A percentile compares a stretch with the other conserved stretches of the same genome.
Conservation (phyloP, 164 flowering plant genomes). For the Chimonanthus salicifolius region DNA sequence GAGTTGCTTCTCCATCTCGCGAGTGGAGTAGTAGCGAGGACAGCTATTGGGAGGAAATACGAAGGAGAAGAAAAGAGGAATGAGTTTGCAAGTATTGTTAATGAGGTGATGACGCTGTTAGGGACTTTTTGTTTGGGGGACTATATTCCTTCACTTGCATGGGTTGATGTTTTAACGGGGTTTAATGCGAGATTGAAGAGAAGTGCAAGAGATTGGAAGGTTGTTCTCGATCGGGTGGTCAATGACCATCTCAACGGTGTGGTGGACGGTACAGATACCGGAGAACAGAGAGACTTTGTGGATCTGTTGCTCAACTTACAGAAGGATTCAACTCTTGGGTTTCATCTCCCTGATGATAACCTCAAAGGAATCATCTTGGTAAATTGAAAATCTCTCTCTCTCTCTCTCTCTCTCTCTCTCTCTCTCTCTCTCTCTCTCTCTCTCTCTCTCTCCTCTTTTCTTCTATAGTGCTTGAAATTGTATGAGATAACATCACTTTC, state of each 20-base stretch:
- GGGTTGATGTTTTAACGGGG: not conserved
- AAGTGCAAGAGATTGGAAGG: not conserved
- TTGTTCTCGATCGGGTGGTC: not conserved
- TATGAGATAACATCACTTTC: not conserved
- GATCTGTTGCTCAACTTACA: not conserved
- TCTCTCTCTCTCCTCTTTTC: not conserved
- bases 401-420: not conserved
- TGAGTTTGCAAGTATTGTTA: not conserved
- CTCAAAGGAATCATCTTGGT: conserved; percentile 3
- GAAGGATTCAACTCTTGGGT: not conserved
- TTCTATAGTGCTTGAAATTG: not conserved
- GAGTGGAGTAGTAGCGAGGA: not conserved
- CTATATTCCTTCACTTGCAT: not conserved
- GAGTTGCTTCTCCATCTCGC: not conserved
- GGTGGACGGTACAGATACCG: not conserved
- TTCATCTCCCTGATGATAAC: not conserved
- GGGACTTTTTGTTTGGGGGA: conserved; percentile 2
- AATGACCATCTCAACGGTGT: not conserved
- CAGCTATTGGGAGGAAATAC: not conserved
- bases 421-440: not conserved
- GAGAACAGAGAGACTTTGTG: not conserved
- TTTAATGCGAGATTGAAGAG: conserved; percentile 2
- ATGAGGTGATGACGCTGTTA: not conserved
- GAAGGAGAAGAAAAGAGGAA: not conserved
- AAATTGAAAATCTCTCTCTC: not conserved